phyloP scores from a whole-genome alignment of 1,284 basidiomycete species.

The Irpex sp. region DNA sequence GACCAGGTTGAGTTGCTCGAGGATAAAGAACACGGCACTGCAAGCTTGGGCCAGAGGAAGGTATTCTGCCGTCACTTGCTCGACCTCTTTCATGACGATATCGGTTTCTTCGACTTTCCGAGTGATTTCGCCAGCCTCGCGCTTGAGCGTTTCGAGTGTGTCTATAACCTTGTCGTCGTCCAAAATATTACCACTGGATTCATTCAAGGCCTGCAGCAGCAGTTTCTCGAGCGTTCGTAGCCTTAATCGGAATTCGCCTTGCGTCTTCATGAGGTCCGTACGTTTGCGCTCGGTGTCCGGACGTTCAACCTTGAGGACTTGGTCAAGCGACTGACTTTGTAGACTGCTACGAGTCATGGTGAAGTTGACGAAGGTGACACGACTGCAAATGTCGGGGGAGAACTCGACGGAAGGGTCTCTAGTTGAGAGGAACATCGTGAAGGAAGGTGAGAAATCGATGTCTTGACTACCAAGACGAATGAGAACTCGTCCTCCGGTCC shows the following conservation, averaged over 20 bases:
- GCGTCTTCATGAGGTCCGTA: conserved; percentile 97
- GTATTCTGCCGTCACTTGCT: conserved; percentile 94
- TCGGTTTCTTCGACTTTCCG: conserved; percentile 98
- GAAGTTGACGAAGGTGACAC: conserved; percentile 99
- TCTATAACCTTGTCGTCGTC: conserved; percentile 99
- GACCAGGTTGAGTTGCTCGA: conserved; percentile 91
- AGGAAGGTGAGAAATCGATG: conserved; percentile 98
- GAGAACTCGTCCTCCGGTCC: conserved; percentile 94
- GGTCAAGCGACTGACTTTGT: conserved; percentile 96
- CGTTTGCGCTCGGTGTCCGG: conserved; percentile 97
- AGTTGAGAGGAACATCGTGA: conserved; percentile 99
- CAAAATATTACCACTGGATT: conserved; percentile 94
- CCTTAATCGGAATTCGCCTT: conserved; percentile 95
- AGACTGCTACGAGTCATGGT: conserved; percentile 99
- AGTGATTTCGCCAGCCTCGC: conserved; percentile 95
- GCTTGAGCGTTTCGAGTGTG: conserved; percentile 95
- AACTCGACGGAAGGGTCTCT: conserved; percentile 97
- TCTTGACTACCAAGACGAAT: conserved; percentile 99
- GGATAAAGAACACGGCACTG: conserved; percentile 95
- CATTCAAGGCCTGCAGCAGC: conserved; percentile 93
- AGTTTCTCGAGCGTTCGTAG: conserved; percentile 92
- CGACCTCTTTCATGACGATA: conserved; percentile 93
- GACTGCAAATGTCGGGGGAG: conserved; percentile 97
- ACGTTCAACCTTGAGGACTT: conserved; percentile 94
- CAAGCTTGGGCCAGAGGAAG: conserved; percentile 94